Conservation (phyloP, 768 basidiomycete species). For the Russula foetens region DNA sequence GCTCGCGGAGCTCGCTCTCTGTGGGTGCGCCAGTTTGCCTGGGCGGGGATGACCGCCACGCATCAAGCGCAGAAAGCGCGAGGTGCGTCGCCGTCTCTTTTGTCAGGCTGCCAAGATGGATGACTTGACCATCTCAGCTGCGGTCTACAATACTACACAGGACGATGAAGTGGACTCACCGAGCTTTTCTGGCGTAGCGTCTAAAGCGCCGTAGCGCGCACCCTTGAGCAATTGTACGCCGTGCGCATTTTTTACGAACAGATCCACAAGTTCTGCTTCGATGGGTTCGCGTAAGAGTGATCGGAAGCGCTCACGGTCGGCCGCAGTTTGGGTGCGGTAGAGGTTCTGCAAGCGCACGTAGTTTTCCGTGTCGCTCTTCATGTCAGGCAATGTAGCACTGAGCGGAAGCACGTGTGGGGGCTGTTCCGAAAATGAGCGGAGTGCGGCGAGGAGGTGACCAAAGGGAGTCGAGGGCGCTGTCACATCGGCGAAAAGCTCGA, state of each 20-base stretch:
- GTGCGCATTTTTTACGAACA: conserved; percentile 77
- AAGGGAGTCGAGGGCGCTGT: conserved; percentile 4
- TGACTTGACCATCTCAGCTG: conserved; percentile 28
- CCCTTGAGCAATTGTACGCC: conserved; percentile 60
- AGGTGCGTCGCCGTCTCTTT: conserved; percentile 64
- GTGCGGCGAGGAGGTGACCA: conserved; percentile 48
- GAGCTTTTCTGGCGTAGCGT: conserved; percentile 40
- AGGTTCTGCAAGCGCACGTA: conserved; percentile 83
- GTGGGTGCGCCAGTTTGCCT: conserved; percentile 29
- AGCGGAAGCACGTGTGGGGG: conserved; percentile 64
- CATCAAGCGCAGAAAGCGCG: conserved; percentile 55
- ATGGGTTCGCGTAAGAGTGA: conserved; percentile 40
- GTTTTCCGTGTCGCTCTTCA: conserved; percentile 81
- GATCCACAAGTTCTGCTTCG: conserved; percentile 49
- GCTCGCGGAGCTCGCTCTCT: conserved; percentile 42
- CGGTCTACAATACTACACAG: neutral
- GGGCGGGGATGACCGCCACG: conserved; percentile 20
- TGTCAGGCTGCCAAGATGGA: conserved; percentile 34
- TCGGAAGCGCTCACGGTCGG: conserved; percentile 46
- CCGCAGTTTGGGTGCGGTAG: conserved; percentile 70
- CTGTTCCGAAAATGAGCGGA: conserved; percentile 53
- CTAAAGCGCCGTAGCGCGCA: conserved; percentile 49
- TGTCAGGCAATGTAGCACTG: conserved; percentile 86
- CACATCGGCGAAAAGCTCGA: conserved; percentile 3
- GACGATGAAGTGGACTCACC: conserved; percentile 30